Evolutionary conservation across 2,329 filamentous ascomycete species (phyloP).

Genomic region (Didymella pinodella): DNA sequence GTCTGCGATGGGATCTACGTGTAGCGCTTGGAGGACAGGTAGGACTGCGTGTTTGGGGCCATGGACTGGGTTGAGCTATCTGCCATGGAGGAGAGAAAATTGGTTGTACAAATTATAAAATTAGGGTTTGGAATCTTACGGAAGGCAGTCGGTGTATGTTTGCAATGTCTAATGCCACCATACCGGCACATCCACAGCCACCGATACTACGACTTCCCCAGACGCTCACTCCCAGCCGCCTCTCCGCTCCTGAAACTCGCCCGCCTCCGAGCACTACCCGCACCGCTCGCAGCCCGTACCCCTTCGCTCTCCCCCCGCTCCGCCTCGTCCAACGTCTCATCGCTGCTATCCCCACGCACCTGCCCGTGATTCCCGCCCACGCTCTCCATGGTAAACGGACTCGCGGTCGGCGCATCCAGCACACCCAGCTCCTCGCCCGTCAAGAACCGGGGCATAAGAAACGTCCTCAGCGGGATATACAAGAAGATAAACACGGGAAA

Average conservation of each 20-base stretch:
- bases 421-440: conserved; percentile 57
- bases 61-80: no score
- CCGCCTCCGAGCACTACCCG: neutral
- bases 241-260: neutral
- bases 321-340: conserved; percentile 35
- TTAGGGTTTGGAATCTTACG: no score
- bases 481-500: conserved; percentile 66
- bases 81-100: no score
- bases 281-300: neutral
- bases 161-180: neutral
- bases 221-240: neutral
- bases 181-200: no score
- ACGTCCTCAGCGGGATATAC: conserved; percentile 63
- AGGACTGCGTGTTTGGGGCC: no score
- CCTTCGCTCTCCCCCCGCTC: conserved; percentile 36
- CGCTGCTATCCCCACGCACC: conserved; percentile 10
- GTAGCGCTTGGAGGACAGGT: no score
- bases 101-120: no score
- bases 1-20: no score
- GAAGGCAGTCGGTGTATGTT: neutral
- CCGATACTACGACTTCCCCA: neutral
- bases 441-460: conserved; percentile 61
- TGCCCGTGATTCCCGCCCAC: conserved; percentile 59
- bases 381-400: conserved; percentile 62
- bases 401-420: conserved; percentile 63